A percentile compares a stretch with the other conserved stretches of the same genome.
Conservation (phyloP, 1,139 yeast genomes). For the Hyphopichia pseudoburtonii region DNA sequence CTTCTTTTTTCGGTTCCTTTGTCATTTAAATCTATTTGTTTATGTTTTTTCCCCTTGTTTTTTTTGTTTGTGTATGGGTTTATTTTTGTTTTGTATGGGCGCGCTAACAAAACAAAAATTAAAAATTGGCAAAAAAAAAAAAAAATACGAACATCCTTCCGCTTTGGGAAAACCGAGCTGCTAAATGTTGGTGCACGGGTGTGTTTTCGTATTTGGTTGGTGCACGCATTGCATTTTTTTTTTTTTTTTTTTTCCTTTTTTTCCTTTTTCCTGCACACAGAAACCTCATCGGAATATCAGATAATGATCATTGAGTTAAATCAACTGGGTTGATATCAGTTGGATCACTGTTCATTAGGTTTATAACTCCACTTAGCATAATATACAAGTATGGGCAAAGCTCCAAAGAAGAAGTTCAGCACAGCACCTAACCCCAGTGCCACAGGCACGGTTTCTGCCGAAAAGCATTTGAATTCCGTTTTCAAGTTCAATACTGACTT, state of each 20-base stretch:
- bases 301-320: neutral
- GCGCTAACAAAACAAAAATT: too few species aligned
- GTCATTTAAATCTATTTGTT: too few species aligned
- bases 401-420: constrained; percentile 52
- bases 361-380: neutral
- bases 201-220: neutral
- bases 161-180: neutral
- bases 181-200: neutral
- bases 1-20: too few species aligned
- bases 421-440: constrained; percentile 44
- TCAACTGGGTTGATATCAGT: too few species aligned
- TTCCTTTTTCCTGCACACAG: neutral
- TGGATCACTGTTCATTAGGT: too few species aligned
- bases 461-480: constrained; percentile 73
- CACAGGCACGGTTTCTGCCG: constrained; percentile 54
- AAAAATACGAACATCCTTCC: too few species aligned
- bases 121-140: too few species aligned
- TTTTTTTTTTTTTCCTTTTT: neutral
- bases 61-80: too few species aligned
- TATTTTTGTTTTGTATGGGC: too few species aligned
- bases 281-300: constrained; percentile 2
- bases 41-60: too few species aligned
- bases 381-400: constrained; percentile 48
- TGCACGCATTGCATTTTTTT: neutral
- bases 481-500: constrained; percentile 94